A percentile compares a stretch with the other conserved stretches of the same genome.
phyloP scores from a whole-genome alignment of 306 rosid species.

The Neltuma alba region DNA sequence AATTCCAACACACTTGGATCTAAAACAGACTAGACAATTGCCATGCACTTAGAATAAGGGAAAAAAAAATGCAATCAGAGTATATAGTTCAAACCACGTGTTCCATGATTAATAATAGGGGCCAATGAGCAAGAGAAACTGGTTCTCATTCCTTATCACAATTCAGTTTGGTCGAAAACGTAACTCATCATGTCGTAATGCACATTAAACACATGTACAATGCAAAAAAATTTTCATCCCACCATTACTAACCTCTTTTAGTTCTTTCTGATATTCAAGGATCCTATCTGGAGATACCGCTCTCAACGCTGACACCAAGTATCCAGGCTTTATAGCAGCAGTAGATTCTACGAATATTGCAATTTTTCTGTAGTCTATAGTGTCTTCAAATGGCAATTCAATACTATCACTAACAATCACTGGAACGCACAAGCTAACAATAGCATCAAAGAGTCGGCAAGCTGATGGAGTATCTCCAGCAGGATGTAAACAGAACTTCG shows the following conservation, averaged over 20 bases:
- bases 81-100: not conserved
- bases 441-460: constrained; percentile 89
- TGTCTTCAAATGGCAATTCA: constrained; percentile 94
- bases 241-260: constrained; percentile 70
- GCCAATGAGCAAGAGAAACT: constrained; percentile 26
- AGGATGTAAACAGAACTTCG: constrained; percentile 90
- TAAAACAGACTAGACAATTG: not conserved
- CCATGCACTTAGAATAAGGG: constrained; percentile 21
- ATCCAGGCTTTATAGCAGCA: constrained; percentile 68
- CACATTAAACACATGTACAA: constrained; percentile 18
- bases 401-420: constrained; percentile 80
- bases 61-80: constrained; percentile 3
- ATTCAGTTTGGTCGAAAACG: constrained; percentile 9
- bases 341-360: constrained; percentile 77
- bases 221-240: constrained; percentile 2
- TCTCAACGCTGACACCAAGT: constrained; percentile 67
- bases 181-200: constrained; percentile 11
- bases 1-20: constrained; percentile 10
- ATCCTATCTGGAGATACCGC: constrained; percentile 55
- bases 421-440: constrained; percentile 90
- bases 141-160: not conserved
- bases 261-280: constrained; percentile 75
- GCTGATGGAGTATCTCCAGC: constrained; percentile 99
- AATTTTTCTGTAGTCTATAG: constrained; percentile 79
- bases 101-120: not conserved